Conservation (phyloP, 352 stramenopile species). For the Phytophthora idaei region DNA sequence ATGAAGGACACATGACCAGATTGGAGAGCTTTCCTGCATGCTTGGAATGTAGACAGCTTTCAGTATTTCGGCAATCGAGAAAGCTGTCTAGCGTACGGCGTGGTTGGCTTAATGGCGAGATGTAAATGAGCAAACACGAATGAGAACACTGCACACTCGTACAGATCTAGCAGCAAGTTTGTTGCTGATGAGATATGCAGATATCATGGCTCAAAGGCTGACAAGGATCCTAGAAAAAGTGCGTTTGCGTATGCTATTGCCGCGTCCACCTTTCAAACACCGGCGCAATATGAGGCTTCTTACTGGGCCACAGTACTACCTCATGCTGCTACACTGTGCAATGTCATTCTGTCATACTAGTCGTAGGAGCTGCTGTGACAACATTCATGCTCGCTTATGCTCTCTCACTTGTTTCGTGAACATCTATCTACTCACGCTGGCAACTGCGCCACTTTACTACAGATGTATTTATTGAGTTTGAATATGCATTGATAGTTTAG, state of each 20-base stretch:
- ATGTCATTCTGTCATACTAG: too few species aligned
- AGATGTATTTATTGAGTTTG: neutral
- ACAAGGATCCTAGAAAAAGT: neutral
- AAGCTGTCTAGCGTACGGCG: slow-evolving; percentile 1
- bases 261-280: too few species aligned
- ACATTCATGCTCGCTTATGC: too few species aligned
- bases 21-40: neutral
- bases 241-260: neutral
- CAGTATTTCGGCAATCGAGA: slow-evolving; percentile 1
- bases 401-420: too few species aligned
- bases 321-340: too few species aligned
- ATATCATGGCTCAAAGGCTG: too few species aligned
- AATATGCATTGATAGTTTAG: slow-evolving; percentile 20
- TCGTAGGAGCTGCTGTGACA: too few species aligned
- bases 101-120: slow-evolving; percentile 11
- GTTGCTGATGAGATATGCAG: too few species aligned
- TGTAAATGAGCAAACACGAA: slow-evolving; percentile 27
- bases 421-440: too few species aligned
- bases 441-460: neutral
- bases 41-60: slow-evolving; percentile 1
- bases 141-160: slow-evolving; percentile 8
- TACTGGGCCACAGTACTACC: too few species aligned
- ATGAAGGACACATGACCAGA: slow-evolving; percentile 15
- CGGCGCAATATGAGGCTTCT: too few species aligned
- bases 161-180: too few species aligned